Conservation (phyloP, 2,329 filamentous ascomycete genomes). For the Calycina herbarum region DNA sequence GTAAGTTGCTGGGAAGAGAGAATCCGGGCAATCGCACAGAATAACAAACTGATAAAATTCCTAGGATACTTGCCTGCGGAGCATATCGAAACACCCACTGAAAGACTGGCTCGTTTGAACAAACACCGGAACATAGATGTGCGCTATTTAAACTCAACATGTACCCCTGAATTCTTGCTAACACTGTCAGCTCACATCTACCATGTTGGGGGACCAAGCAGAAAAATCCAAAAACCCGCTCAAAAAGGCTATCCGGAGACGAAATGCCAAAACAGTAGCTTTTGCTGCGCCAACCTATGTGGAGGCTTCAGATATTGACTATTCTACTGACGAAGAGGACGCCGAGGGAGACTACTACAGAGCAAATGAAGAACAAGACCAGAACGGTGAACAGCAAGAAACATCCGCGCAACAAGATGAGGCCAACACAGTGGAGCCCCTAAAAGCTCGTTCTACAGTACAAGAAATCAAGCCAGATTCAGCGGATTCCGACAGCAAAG, state of each 20-base stretch:
- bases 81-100: conserved; percentile 97
- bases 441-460: conserved; percentile 44
- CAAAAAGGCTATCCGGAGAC: conserved; percentile 70
- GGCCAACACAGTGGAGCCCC: conserved; percentile 37
- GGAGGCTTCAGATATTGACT: conserved; percentile 71
- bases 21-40: not conserved
- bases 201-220: conserved; percentile 69
- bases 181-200: conserved; percentile 58
- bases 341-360: conserved; percentile 48
- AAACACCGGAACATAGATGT: conserved; percentile 98
- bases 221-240: conserved; percentile 73
- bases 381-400: conserved; percentile 29
- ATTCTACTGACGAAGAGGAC: conserved; percentile 66
- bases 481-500: conserved; percentile 24
- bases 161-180: conserved; percentile 13
- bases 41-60: conserved; percentile 3
- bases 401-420: conserved; percentile 41
- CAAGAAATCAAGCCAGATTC: conserved; percentile 32
- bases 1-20: conserved; percentile 41
- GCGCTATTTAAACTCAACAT: conserved; percentile 41
- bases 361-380: conserved; percentile 48
- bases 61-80: conserved; percentile 93
- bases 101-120: conserved; percentile 88
- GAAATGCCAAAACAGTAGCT: conserved; percentile 70
- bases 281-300: conserved; percentile 71